Evolutionary conservation across 768 basidiomycete genomes (phyloP).

Genomic region (Mycena vulgaris): DNA sequence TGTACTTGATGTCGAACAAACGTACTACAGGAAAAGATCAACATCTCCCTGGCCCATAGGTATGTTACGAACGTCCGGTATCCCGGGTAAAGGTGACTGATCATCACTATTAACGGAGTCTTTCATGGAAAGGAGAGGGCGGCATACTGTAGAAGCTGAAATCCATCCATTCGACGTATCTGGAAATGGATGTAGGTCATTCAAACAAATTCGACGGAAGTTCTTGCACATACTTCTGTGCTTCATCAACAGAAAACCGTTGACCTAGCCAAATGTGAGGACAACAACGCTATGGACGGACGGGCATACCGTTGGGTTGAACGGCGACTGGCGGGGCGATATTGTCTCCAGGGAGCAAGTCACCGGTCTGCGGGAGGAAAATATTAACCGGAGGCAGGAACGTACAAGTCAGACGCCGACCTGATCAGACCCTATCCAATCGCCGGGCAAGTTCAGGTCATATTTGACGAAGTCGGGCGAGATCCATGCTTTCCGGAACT

Average conservation of each 20-base stretch:
- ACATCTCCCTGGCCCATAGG: constrained; percentile 49
- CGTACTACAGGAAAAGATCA: constrained; percentile 14
- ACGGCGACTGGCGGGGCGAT: constrained; percentile 37
- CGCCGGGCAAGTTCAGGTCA: constrained; percentile 34
- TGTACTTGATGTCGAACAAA: constrained; percentile 49
- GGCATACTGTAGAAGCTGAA: constrained; percentile 39
- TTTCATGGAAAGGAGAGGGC: background rate
- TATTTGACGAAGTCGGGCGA: constrained; percentile 37
- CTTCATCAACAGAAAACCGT: constrained; percentile 36
- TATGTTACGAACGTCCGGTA: constrained; percentile 54
- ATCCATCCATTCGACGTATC: constrained; percentile 45
- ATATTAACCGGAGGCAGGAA: background rate
- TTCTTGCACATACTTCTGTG: constrained; percentile 19
- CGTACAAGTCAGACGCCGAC: constrained; percentile 7
- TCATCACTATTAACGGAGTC: constrained; percentile 42
- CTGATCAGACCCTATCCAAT: constrained; percentile 41
- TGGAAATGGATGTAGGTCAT: background rate
- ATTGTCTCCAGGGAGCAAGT: constrained; percentile 24
- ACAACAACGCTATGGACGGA: background rate
- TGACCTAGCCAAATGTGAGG: constrained; percentile 25
- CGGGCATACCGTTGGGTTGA: constrained; percentile 34
- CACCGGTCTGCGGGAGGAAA: constrained; percentile 13
- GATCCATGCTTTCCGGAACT: constrained; percentile 40
- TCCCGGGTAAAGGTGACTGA: constrained; percentile 66
- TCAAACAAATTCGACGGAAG: too few species aligned